Percentiles rank a stretch among this genome's conserved stretches.
phyloP scores from a whole-genome alignment of 805 yeast species.

The Candida wancherniae region DNA sequence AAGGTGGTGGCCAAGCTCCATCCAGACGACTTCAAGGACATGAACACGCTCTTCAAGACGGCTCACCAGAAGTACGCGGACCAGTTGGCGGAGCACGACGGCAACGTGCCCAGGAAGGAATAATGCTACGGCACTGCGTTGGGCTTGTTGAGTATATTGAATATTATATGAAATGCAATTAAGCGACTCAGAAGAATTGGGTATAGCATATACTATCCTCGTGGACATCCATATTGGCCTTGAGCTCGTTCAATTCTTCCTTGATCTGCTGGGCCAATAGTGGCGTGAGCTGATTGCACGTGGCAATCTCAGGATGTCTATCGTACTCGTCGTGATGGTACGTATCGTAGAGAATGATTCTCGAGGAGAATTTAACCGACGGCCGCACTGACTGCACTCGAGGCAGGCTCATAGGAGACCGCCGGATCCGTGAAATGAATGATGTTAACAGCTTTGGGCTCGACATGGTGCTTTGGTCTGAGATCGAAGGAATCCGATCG shows the following conservation, averaged over 20 bases:
- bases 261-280: conserved; percentile 78
- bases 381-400: conserved; percentile 6
- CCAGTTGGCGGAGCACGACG: conserved; percentile 16
- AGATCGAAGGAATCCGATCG: conserved; percentile 27
- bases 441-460: conserved; percentile 32
- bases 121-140: too few species aligned
- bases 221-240: conserved; percentile 79
- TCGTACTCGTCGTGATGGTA: conserved; percentile 82
- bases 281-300: conserved; percentile 89
- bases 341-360: conserved; percentile 81
- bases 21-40: conserved; percentile 29
- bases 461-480: conserved; percentile 22
- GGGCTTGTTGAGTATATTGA: too few species aligned
- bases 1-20: conserved; percentile 42
- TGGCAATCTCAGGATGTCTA: conserved; percentile 86
- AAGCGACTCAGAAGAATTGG: conserved; percentile 71
- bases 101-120: conserved; percentile 13
- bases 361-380: conserved; percentile 66
- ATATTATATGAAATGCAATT: too few species aligned
- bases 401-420: conserved; percentile 15
- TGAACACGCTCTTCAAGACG: conserved; percentile 42
- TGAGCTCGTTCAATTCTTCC: conserved; percentile 76
- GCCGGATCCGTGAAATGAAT: conserved; percentile 26
- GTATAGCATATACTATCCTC: conserved; percentile 74
- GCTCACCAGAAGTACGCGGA: conserved; percentile 33